Base-by-base conservation (phyloP, 768 basidiomycete genomes). In the Zangia roseola region DNA sequence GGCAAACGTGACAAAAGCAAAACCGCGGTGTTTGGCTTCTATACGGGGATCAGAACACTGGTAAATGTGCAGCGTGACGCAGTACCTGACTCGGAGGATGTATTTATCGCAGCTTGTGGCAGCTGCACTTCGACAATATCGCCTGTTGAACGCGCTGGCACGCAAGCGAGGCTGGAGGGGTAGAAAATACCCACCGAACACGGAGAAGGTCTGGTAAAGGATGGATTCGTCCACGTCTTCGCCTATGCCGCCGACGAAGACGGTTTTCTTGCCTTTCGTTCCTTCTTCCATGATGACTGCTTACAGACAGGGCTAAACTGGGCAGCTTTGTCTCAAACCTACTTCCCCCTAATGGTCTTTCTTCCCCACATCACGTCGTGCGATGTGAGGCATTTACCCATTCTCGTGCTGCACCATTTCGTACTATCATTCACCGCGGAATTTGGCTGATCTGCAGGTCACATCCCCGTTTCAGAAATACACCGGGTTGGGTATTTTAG, bases 71-170 rank as follows among this genome's bases (percentile, higher is more conserved):
- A 31, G 31, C 31, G 31, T 2, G 31, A 9, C 16, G 7, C 14
- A 16, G 21, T 55, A 83, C 86, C 84, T 50, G 77, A 71, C 46
- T 82, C 83, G 48, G 80, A 72, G 54, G 78, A 75, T 47, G 82
- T 80, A 61, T 88, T 86, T n/a, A 82, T 79, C 6, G 81, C 76
- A 13, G 92, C 88, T 14, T 83, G 75, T 26, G 94, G 94, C 36
- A 97, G 71, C 59, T 92, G 89, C 19, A 98, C 85, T 63, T 97
- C 93, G 49, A 97, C 82, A 49, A 98, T 82, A 64, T 97, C 94
- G 36, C 93, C 93, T 95, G 69, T 45, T 39, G 52, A 36, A 53
- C 31, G 36, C 33, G 37, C 45, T 52, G 16, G 58, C 24, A 44
- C 20, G 24, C 20, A 35, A 14, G 36, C 47, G 24, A 49, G 23